Evolutionary conservation across 2,329 filamentous ascomycete species (phyloP).

Genomic region (Alternaria hordeiaustralica): DNA sequence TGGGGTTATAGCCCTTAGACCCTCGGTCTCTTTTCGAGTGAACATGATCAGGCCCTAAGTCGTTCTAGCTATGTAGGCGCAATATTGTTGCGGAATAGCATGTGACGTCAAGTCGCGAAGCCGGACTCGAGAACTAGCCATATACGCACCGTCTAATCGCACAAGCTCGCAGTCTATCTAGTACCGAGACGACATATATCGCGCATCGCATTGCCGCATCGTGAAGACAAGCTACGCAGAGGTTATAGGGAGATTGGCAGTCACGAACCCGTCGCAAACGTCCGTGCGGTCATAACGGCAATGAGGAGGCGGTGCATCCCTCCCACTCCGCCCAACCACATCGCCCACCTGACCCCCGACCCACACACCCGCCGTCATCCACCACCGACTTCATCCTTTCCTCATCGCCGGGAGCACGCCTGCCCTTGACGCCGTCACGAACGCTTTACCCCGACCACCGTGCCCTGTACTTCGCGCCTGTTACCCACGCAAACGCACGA

Average conservation of each 20-base stretch:
- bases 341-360: neutral
- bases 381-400: neutral
- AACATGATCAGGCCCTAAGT: neutral
- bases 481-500: too few relatives aligned
- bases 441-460: neutral
- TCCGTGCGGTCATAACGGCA: neutral
- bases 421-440: neutral
- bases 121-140: neutral
- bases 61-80: neutral
- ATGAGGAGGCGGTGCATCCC: neutral
- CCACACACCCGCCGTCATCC: neutral
- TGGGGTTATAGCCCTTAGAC: neutral
- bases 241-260: neutral
- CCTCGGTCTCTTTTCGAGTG: neutral
- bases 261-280: neutral
- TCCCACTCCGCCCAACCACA: neutral
- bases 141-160: neutral
- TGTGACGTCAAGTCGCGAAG: neutral
- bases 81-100: neutral
- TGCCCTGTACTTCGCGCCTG: too few relatives aligned
- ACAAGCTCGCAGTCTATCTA: neutral
- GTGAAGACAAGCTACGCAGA: neutral
- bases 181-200: neutral
- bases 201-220: neutral
- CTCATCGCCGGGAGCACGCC: neutral